These are phyloP conservation scores for Bruguiera parviflora DNA, from an alignment of 345 rosid species.

Conservation along the genomic window DNA sequence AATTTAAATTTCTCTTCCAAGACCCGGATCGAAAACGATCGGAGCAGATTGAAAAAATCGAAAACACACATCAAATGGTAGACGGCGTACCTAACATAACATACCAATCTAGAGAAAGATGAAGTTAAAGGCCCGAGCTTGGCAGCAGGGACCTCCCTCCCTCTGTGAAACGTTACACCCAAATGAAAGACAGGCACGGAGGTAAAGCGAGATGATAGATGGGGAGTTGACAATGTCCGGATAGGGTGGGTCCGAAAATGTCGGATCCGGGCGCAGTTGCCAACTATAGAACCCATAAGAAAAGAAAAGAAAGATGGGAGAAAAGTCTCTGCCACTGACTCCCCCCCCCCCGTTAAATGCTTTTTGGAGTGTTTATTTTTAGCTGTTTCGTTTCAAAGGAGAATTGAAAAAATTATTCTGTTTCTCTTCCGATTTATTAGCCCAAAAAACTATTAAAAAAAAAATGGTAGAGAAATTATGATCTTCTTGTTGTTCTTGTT, in stretches of 20 bases:
- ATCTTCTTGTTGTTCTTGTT: not conserved
- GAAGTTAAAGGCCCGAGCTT: not conserved
- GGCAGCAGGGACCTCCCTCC: constrained; percentile 8
- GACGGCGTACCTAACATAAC: too few species aligned
- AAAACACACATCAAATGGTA: not conserved
- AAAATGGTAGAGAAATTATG: not conserved
- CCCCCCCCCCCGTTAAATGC: too few species aligned
- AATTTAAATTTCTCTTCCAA: too few species aligned
- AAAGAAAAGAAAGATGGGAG: too few species aligned
- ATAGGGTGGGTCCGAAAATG: constrained; percentile 32
- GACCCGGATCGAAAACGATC: too few species aligned
- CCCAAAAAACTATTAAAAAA: not conserved
- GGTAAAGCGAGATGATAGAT: constrained; percentile 14
- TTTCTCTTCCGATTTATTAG: too few species aligned
- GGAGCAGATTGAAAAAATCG: not conserved
- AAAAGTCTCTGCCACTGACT: too few species aligned
- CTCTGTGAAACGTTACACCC: not conserved
- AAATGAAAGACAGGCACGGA: constrained; percentile 2
- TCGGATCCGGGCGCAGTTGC: constrained; percentile 27
- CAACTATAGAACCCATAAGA: not conserved
- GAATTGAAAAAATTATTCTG: too few species aligned
- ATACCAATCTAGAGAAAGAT: not conserved
- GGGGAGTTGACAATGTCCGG: not conserved
- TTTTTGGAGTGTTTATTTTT: too few species aligned
- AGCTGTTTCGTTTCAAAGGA: too few species aligned